These are phyloP conservation scores for Boletus sp. DNA, from an alignment of 768 basidiomycete genomes.

Conservation along the genomic window DNA sequence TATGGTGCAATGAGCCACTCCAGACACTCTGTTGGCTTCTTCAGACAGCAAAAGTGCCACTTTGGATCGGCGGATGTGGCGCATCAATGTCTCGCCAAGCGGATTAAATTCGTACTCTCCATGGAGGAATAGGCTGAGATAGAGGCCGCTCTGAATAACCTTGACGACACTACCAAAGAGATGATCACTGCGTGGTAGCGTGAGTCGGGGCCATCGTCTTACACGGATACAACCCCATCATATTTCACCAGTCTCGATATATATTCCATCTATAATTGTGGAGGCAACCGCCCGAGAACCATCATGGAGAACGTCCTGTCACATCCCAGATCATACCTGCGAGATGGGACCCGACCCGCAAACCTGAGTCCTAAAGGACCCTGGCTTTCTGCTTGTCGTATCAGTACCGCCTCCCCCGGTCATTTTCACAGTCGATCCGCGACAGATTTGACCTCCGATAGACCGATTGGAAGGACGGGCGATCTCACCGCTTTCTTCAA, in stretches of 20 bases:
- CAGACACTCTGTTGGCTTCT: constrained; percentile 48
- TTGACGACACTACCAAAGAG: constrained; percentile 68
- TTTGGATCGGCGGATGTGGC: constrained; percentile 48
- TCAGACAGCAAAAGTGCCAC: constrained; percentile 48
- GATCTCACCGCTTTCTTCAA: constrained; percentile 79
- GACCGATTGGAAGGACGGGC: constrained; percentile 53
- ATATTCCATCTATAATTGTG: constrained; percentile 37
- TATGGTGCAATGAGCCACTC: constrained; percentile 3
- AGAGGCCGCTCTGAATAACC: constrained; percentile 60
- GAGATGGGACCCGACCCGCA: constrained; percentile 28
- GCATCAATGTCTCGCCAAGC: constrained; percentile 54
- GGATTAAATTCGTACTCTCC: constrained; percentile 56
- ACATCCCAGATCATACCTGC: constrained; percentile 52
- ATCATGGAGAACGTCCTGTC: constrained; percentile 72
- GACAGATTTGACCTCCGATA: constrained; percentile 54
- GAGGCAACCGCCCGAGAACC: constrained; percentile 59
- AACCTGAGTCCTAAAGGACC: constrained; percentile 46
- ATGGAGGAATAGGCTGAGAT: constrained; percentile 52
- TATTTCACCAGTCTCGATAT: constrained; percentile 39
- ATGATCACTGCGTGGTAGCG: constrained; percentile 67
- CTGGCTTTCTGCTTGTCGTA: constrained; percentile 46
- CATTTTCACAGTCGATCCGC: constrained; percentile 51
- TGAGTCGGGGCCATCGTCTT: constrained; percentile 32
- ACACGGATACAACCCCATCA: constrained; percentile 33
- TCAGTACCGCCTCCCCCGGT: constrained; percentile 37